These are phyloP conservation scores for Backusella mclennaniae DNA, from an alignment of 192 early-diverging fungal species.

Conservation along the genomic window DNA sequence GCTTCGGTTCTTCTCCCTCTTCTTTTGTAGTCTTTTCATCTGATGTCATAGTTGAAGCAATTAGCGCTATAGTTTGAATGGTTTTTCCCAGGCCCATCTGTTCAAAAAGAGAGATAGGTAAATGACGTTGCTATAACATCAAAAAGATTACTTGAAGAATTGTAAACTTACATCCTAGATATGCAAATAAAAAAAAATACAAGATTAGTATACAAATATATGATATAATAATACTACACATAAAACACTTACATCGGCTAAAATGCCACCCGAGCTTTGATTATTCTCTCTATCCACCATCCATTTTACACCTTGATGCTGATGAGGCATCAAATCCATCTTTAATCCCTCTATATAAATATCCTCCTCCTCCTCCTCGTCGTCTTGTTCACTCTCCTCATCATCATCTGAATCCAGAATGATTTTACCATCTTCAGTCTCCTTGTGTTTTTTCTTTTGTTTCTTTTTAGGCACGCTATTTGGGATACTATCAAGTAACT, in stretches of 20 bases:
- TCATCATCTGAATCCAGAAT: conserved; percentile 15
- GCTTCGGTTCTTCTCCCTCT: not conserved
- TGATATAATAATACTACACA: not conserved
- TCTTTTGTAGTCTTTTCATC: not conserved
- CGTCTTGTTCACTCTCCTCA: not conserved
- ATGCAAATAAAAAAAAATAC: not conserved
- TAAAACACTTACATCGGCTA: conserved; percentile 36
- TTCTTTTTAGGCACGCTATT: conserved; percentile 12
- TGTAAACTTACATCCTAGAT: conserved; percentile 18
- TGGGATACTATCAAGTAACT: conserved; percentile 31
- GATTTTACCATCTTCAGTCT: conserved; percentile 5
- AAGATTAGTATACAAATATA: not conserved
- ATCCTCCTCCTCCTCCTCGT: not conserved
- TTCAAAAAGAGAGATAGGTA: not conserved
- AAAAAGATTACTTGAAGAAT: not conserved
- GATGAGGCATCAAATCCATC: conserved; percentile 28
- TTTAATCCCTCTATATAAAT: conserved; percentile 17
- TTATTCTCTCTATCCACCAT: conserved; percentile 39
- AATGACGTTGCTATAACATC: not conserved
- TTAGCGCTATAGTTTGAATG: conserved; percentile 35
- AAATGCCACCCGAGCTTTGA: conserved; percentile 32
- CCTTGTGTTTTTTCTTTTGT: not conserved
- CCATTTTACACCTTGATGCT: conserved; percentile 32
- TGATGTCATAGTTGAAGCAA: conserved; percentile 15
- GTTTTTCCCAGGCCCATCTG: conserved; percentile 46